phyloP scores from a whole-genome alignment of 2,329 filamentous ascomycete species.

The Nigrospora oryzae region DNA sequence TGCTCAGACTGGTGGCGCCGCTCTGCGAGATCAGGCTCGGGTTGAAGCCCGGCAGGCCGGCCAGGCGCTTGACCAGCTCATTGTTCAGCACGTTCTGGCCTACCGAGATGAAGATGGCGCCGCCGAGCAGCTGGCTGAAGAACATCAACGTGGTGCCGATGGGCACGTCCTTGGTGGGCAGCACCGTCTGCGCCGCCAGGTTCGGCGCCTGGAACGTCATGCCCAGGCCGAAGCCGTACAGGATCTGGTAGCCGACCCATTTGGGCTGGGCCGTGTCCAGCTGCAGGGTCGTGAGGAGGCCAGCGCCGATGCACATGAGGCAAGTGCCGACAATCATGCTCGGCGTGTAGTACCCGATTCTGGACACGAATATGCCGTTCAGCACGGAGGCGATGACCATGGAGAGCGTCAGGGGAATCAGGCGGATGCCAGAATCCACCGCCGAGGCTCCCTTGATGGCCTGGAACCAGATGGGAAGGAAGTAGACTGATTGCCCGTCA shows the following conservation, averaged over 20 bases:
- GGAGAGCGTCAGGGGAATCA: slow-evolving; percentile 31
- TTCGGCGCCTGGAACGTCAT: slow-evolving; percentile 32
- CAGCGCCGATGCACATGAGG: slow-evolving; percentile 28
- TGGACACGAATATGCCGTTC: slow-evolving; percentile 26
- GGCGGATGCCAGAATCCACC: slow-evolving; percentile 30
- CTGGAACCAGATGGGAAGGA: slow-evolving; percentile 43
- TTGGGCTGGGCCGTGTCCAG: slow-evolving; percentile 18
- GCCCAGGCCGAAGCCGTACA: slow-evolving; percentile 37
- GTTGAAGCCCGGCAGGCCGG: slow-evolving; percentile 18
- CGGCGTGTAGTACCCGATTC: slow-evolving; percentile 35
- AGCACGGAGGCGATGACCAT: slow-evolving; percentile 31
- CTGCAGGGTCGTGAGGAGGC: slow-evolving; percentile 31
- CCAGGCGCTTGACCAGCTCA: slow-evolving; percentile 26
- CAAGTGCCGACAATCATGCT: slow-evolving; percentile 29
- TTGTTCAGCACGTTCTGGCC: slow-evolving; percentile 35
- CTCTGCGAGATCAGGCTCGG: slow-evolving; percentile 14
- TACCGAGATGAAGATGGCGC: slow-evolving; percentile 35
- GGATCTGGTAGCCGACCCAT: slow-evolving; percentile 33
- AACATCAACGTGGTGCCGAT: slow-evolving; percentile 33
- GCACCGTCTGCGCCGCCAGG: slow-evolving; percentile 37
- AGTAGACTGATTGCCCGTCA: slow-evolving; percentile 24
- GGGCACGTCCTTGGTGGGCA: slow-evolving; percentile 29
- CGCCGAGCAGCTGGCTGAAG: slow-evolving; percentile 36
- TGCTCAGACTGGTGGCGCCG: slow-evolving; percentile 19
- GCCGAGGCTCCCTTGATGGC: slow-evolving; percentile 30